Conservation (phyloP, 495 filamentous ascomycete species). For the Amorphotheca resinae region DNA sequence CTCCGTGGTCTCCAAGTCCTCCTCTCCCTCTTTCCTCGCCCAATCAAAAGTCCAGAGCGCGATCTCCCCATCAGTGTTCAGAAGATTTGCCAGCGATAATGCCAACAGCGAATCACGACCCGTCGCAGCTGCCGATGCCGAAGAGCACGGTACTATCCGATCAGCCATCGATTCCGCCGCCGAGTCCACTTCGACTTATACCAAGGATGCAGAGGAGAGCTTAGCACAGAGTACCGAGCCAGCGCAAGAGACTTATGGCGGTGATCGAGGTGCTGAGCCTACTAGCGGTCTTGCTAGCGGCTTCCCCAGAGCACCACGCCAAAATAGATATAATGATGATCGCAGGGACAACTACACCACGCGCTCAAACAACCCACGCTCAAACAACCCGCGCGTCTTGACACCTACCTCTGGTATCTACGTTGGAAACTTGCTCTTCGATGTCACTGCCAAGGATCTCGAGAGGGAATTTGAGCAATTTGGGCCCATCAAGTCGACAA, state of each 20-base stretch:
- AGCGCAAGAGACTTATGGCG: not conserved
- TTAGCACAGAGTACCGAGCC: not conserved
- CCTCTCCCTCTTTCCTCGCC: constrained; percentile 19
- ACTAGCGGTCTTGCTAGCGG: constrained; percentile 1
- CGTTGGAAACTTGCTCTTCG: constrained; percentile 79
- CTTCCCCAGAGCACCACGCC: too few species aligned
- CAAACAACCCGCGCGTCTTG: too few species aligned
- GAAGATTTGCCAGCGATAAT: constrained; percentile 32
- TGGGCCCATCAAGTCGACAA: constrained; percentile 42
- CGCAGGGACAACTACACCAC: too few species aligned
- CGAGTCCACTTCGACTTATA: constrained; percentile 5
- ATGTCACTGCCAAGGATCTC: constrained; percentile 62
- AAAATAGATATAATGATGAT: too few species aligned
- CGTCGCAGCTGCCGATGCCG: constrained; percentile 18
- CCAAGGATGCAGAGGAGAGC: not conserved
- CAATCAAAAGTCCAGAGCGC: constrained; percentile 18
- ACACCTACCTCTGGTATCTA: constrained; percentile 42
- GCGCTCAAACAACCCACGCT: not conserved
- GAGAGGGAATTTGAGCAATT: constrained; percentile 51
- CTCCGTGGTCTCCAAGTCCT: constrained; percentile 28
- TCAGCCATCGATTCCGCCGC: constrained; percentile 9
- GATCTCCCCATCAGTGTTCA: constrained; percentile 23
- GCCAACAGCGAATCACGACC: constrained; percentile 16
- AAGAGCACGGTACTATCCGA: constrained; percentile 14
- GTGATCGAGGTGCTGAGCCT: not conserved